Evolutionary conservation across 2,329 filamentous ascomycete species (phyloP).

Genomic region (Sporothrix inflata): DNA sequence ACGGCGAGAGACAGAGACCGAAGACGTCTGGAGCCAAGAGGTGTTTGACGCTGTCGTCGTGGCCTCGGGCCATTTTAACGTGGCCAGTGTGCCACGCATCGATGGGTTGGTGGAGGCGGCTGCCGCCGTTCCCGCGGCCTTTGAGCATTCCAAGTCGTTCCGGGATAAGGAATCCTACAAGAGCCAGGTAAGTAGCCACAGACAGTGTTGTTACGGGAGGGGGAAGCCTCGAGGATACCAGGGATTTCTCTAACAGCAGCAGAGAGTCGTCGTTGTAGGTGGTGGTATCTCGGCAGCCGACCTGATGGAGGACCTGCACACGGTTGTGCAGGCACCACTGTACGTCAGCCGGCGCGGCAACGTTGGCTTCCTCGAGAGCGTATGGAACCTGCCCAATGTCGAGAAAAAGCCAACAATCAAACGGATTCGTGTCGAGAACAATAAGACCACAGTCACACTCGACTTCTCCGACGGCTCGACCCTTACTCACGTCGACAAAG

Average conservation of each 20-base stretch:
- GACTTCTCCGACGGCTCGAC: constrained; percentile 60
- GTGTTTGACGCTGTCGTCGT: constrained; percentile 47
- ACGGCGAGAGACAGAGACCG: constrained; percentile 39
- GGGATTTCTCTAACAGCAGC: neutral
- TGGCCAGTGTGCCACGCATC: constrained; percentile 46
- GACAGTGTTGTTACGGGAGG: too few relatives aligned
- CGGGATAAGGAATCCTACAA: neutral
- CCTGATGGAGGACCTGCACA: constrained; percentile 56
- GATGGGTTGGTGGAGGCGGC: constrained; percentile 45
- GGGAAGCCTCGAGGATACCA: too few relatives aligned
- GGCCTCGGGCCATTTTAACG: constrained; percentile 47
- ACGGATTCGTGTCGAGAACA: constrained; percentile 55
- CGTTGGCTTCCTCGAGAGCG: constrained; percentile 57
- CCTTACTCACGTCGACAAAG: constrained; percentile 59
- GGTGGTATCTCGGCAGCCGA: constrained; percentile 63
- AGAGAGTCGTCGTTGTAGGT: constrained; percentile 60
- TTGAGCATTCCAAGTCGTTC: constrained; percentile 46
- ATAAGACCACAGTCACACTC: constrained; percentile 41
- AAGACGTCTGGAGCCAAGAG: constrained; percentile 46
- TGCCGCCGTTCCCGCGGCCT: constrained; percentile 41
- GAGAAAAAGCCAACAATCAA: constrained; percentile 47
- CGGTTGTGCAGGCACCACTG: constrained; percentile 50
- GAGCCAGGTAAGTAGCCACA: neutral
- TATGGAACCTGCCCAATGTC: constrained; percentile 58
- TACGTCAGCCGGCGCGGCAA: constrained; percentile 52